Conservation (phyloP, 1,139 yeast genomes). For the Suhomyces bokatorum region DNA sequence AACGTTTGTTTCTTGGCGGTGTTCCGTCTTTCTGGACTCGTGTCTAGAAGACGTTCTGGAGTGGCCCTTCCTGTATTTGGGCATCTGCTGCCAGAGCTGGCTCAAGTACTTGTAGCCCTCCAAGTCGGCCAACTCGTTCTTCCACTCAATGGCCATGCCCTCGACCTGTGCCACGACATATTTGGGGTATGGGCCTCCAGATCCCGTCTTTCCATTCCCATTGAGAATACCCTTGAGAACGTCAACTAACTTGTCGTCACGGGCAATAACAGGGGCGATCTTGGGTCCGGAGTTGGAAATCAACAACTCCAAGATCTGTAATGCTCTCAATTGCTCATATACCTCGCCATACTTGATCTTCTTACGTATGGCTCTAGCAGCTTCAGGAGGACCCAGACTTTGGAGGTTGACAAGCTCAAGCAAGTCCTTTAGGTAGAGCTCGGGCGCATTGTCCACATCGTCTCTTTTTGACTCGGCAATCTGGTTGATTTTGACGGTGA, state of each 20-base stretch:
- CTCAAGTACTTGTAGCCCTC: constrained; percentile 55
- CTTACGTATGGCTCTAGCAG: constrained; percentile 88
- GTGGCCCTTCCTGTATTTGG: constrained; percentile 15
- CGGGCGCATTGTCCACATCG: constrained; percentile 31
- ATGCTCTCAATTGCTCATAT: constrained; percentile 62
- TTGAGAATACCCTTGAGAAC: constrained; percentile 54
- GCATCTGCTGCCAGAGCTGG: constrained; percentile 42
- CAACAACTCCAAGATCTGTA: constrained; percentile 69
- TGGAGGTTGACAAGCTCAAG: constrained; percentile 43
- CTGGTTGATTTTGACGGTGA: constrained; percentile 52
- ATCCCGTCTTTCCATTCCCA: constrained; percentile 39
- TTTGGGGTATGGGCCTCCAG: constrained; percentile 42
- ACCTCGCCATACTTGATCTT: constrained; percentile 78
- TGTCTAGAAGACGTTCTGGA: constrained; percentile 7
- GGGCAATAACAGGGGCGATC: constrained; percentile 53
- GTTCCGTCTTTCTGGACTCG: not conserved
- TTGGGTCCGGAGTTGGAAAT: constrained; percentile 70
- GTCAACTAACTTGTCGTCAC: constrained; percentile 71
- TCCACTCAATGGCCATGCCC: constrained; percentile 64
- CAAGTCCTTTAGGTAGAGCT: constrained; percentile 39
- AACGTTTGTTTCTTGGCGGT: constrained; percentile 9
- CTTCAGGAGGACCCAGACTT: constrained; percentile 62
- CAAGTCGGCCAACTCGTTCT: constrained; percentile 50
- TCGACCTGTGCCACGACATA: constrained; percentile 48
- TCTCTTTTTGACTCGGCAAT: constrained; percentile 41